A percentile compares a stretch with the other conserved stretches of the same genome.
phyloP scores from a whole-genome alignment of 306 rosid genomes.

The Vicia villosa region DNA sequence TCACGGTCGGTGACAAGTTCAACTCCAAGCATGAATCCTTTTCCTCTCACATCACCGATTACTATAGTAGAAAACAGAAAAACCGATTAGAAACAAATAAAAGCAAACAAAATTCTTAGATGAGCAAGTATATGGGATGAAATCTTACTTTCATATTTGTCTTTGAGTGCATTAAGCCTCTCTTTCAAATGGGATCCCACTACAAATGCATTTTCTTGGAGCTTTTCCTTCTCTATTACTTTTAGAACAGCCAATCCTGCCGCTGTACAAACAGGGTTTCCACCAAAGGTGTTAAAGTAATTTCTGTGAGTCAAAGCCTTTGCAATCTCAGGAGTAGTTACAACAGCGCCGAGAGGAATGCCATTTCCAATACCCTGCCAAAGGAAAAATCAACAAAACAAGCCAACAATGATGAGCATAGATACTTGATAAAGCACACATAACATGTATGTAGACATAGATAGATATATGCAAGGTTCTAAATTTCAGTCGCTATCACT shows the following conservation, averaged over 20 bases:
- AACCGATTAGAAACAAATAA: background rate
- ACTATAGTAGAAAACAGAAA: conserved; percentile 47
- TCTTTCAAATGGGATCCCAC: conserved; percentile 80
- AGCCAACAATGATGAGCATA: conserved; percentile 11
- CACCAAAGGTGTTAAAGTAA: conserved; percentile 93
- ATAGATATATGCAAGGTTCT: background rate
- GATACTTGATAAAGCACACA: background rate
- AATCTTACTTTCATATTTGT: conserved; percentile 73
- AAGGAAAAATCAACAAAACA: conserved; percentile 37
- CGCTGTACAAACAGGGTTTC: conserved; percentile 91
- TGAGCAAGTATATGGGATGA: background rate
- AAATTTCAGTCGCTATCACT: background rate
- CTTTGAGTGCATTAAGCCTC: conserved; percentile 61
- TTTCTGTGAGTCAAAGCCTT: conserved; percentile 69
- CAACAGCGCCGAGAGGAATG: conserved; percentile 96
- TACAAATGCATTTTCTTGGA: conserved; percentile 72
- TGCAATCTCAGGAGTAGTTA: conserved; percentile 92
- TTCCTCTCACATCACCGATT: conserved; percentile 90
- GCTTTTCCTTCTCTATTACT: conserved; percentile 89
- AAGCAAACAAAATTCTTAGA: background rate
- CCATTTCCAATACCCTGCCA: conserved; percentile 94
- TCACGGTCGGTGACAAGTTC: conserved; percentile 82
- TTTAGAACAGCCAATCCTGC: conserved; percentile 88
- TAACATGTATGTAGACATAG: background rate
- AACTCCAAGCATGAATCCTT: conserved; percentile 86